Evolutionary conservation across 805 yeast genomes (phyloP).

Genomic region (Metschnikowia peoriensis): DNA sequence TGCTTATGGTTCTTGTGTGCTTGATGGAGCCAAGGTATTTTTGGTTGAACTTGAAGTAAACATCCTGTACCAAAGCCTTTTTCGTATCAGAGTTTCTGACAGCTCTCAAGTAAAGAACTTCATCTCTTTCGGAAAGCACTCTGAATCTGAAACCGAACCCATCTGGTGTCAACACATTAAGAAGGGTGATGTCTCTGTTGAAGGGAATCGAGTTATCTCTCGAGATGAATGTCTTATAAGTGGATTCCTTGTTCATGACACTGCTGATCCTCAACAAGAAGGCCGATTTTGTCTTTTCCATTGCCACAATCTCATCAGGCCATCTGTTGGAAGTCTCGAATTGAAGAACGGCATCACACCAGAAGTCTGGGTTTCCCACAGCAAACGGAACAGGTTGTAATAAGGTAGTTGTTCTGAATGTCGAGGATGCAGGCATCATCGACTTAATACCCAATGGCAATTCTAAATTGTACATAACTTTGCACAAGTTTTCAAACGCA

Average conservation of each 20-base stretch:
- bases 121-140: conserved; percentile 82
- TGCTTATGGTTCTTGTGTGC: conserved; percentile 77
- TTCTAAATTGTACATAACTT: conserved; percentile 44
- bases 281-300: conserved; percentile 90
- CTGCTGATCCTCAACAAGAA: conserved; percentile 68
- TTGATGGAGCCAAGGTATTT: conserved; percentile 65
- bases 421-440: conserved; percentile 69
- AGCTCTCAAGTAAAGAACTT: conserved; percentile 66
- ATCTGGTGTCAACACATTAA: conserved; percentile 76
- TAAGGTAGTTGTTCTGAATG: conserved; percentile 72
- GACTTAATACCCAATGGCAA: conserved; percentile 73
- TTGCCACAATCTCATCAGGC: conserved; percentile 88
- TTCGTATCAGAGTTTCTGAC: conserved; percentile 64
- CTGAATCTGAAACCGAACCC: conserved; percentile 85
- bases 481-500: conserved; percentile 52
- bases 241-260: conserved; percentile 46
- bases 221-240: conserved; percentile 58
- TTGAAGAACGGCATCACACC: conserved; percentile 78
- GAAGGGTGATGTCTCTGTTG: conserved; percentile 53
- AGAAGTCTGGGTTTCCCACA: conserved; percentile 67
- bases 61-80: conserved; percentile 55
- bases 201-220: conserved; percentile 67
- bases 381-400: conserved; percentile 84
- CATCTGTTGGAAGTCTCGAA: conserved; percentile 89
- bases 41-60: conserved; percentile 63